Evolutionary conservation across 2,329 filamentous ascomycete genomes (phyloP), one percentile per base, ranked within the genome.

Genomic region (Diaporthe sp.): DNA sequence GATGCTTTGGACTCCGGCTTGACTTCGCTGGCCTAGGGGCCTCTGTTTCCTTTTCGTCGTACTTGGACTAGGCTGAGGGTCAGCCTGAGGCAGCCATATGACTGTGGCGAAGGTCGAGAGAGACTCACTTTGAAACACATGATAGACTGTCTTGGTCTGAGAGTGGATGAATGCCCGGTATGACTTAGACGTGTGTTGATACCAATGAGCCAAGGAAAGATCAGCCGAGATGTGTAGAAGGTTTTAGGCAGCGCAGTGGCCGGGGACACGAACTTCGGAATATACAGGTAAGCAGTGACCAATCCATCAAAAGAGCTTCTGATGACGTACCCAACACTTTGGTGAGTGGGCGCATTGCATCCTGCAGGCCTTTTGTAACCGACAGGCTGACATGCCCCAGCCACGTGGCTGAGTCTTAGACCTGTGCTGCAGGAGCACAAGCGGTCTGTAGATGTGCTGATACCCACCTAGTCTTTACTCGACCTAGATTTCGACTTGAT

Each of bases 341-440:
- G 13, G 10, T n/a, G 13, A 9, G 42, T n/a, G 44, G 62, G 28
- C 22, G 31, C 44, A 51, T 67, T 67, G 2, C 25, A 65, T 51
- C 62, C 62, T 51, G 17, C 44, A 28, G 15, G 28, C 44, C 44
- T 13, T 37, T 67, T 17, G 37, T 12, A 3, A 31, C 13, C 12
- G 62, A 53, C 31, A 53, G 7, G 22, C 46, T 68, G 62, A 68
- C 46, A 53, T 22, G 46, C 31, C 65, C n/a, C 65, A 68, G 65
- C 65, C 65, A 49, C 65, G 65, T 68, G 65, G 65, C 65, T 68
- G 53, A 53, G 46, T 39, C 37, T 39, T 25, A 37, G n/a, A 13
- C 31, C 31, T 15, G 49, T 25, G 22, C n/a, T 19, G 46, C 65
- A 37, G 3, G 42, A 34, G 2, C 61, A 17, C 42, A 49, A 49